Conservation (phyloP, 2,329 filamentous ascomycete genomes). For the Aspergillus spinulosporus region DNA sequence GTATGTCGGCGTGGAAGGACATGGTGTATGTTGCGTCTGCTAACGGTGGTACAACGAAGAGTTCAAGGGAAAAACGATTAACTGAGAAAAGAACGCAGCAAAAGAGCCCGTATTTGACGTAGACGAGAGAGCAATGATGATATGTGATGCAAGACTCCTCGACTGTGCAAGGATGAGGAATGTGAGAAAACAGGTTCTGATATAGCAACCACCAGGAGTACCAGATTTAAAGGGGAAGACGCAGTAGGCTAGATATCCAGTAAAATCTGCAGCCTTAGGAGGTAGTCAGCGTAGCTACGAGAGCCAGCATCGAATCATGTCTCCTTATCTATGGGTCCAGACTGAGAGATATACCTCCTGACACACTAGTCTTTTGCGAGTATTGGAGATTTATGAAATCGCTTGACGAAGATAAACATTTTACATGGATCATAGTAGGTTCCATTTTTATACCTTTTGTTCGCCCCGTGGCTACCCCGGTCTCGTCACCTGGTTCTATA, state of each 20-base stretch:
- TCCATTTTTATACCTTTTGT: too few species aligned
- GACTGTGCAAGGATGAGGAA: not conserved
- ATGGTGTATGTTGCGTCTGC: not conserved
- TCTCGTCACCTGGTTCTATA: not conserved
- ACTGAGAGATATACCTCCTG: not conserved
- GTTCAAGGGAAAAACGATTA: too few species aligned
- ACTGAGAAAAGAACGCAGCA: not conserved
- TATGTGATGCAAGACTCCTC: not conserved
- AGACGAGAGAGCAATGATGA: not conserved
- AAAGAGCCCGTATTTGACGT: not conserved
- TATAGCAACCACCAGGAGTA: not conserved
- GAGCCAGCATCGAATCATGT: not conserved
- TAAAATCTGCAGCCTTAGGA: not conserved
- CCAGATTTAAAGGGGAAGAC: not conserved
- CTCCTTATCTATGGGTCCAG: constrained; percentile 7
- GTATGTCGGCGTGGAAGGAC: not conserved
- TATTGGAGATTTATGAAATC: too few species aligned
- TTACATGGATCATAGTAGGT: too few species aligned
- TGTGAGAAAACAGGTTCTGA: not conserved
- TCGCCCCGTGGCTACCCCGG: too few species aligned
- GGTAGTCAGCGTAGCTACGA: not conserved
- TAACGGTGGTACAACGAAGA: too few species aligned
- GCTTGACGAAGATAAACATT: too few species aligned
- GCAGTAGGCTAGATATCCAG: not conserved
- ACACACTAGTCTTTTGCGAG: too few species aligned